These are phyloP conservation scores for Ceratocystis cubensis DNA, from an alignment of 2,329 filamentous ascomycete genomes.

Conservation along the genomic window DNA sequence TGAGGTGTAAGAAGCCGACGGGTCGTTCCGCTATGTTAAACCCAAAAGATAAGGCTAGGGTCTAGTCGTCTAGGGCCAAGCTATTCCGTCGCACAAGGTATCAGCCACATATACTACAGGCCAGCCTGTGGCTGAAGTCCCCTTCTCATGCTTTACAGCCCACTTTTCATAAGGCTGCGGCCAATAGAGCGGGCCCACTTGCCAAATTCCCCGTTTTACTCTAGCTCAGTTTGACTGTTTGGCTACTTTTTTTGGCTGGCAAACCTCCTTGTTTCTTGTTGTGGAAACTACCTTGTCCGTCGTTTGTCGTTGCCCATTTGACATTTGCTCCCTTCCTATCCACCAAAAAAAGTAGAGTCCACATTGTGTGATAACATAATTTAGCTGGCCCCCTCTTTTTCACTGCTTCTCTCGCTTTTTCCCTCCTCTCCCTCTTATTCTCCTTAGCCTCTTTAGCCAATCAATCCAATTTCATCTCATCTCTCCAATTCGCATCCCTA, in stretches of 20 bases:
- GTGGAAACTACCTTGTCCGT: conserved; percentile 1
- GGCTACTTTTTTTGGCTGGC: background rate
- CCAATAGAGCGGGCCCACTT: background rate
- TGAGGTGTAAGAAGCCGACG: background rate
- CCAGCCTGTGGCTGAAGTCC: background rate
- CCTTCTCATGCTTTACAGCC: background rate
- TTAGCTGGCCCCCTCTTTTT: conserved; percentile 5
- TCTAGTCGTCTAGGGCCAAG: background rate
- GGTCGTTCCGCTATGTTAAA: background rate
- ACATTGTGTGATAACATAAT: conserved; percentile 2
- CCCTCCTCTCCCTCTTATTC: background rate
- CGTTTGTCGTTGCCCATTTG: conserved; percentile 4
- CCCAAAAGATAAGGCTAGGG: background rate
- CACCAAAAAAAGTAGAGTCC: background rate
- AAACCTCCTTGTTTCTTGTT: conserved; percentile 8
- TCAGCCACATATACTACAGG: background rate
- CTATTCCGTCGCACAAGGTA: background rate
- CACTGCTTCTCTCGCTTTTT: conserved; percentile 7
- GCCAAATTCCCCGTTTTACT: background rate
- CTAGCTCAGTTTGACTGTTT: background rate
- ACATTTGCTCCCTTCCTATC: background rate
- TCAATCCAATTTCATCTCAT: background rate
- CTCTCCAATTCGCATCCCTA: background rate
- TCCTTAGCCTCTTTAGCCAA: background rate
- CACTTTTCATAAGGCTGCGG: background rate